Base-by-base conservation (phyloP, 768 basidiomycete genomes). In the Hygrocybe coccinea region DNA sequence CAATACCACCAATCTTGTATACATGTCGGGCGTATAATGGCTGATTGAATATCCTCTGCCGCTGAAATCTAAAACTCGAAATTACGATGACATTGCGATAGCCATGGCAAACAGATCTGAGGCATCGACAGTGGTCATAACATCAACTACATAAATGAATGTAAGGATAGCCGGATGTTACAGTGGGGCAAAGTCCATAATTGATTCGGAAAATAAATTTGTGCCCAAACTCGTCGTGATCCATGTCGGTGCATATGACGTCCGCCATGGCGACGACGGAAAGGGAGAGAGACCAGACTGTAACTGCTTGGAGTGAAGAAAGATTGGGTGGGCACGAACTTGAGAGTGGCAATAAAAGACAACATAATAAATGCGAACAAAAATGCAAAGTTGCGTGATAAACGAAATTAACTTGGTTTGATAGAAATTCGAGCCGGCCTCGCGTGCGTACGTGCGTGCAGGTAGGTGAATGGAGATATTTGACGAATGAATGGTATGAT, bases 401-500 rank as follows among this genome's bases (percentile, higher is more conserved):
- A 46, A 46, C 24, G 15, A 34, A 49, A 25, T 49, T 25, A 50
- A 37, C 49, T 34, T 36, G 21, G 35, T 35, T 48, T 50, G 49
- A 50, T 36, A 19, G 29, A 17, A 50, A 35, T n/a, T 50, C 35
- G 33, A 50, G 22, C 39, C 51, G 22, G 17, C 17, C 15, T 14
- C 29, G n/a, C 9, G 34, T 33, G 25, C 29, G n/a, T 45, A 35
- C 35, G 10, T 51, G 9, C 36, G 35, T 41, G 25, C 33, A 35
- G 43, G 19, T 35, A 35, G 38, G 19, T 17, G 52, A 33, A 24
- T 9, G 10, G 19, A 45, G 25, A 44, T 54, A 41, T 39, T 49
- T 29, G 52, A 43, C 24, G 41, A 29, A n/a, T 44, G 52, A 35
- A 54, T 43, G 39, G n/a, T 44, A 44, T 54, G 33, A 45, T 54